A percentile compares a stretch with the other conserved stretches of the same genome.
Evolutionary conservation across 306 rosid species (phyloP).

Genomic region (Vicia sativa): DNA sequence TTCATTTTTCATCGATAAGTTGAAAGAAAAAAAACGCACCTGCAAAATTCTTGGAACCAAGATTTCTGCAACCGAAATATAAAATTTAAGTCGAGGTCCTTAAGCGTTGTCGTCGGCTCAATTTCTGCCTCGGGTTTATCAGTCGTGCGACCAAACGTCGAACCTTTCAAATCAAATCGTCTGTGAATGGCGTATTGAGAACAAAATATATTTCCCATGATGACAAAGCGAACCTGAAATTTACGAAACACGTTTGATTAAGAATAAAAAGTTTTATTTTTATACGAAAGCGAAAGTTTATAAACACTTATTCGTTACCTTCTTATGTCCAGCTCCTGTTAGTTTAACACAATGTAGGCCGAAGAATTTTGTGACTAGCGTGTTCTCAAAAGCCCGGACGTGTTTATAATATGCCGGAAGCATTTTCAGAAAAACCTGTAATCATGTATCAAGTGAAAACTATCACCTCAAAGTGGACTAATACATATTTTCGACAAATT

Average conservation of each 20-base stretch:
- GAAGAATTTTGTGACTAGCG: conserved; percentile 83
- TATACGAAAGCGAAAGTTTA: conserved; percentile 11
- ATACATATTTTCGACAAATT: neutral
- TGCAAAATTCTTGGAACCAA: conserved; percentile 87
- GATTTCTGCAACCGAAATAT: conserved; percentile 80
- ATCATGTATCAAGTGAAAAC: conserved; percentile 22
- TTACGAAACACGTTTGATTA: conserved; percentile 9
- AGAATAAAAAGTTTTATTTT: conserved; percentile 1
- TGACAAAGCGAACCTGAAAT: conserved; percentile 88
- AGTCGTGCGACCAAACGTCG: conserved; percentile 83
- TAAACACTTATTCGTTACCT: conserved; percentile 53
- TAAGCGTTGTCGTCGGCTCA: conserved; percentile 85
- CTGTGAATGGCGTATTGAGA: conserved; percentile 69
- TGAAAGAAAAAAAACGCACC: conserved; percentile 46
- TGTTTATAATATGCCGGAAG: conserved; percentile 95
- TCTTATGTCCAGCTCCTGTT: conserved; percentile 78
- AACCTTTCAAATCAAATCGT: conserved; percentile 93
- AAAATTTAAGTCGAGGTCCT: conserved; percentile 87
- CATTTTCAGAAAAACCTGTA: conserved; percentile 87
- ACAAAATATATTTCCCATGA: conserved; percentile 94
- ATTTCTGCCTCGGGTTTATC: conserved; percentile 78
- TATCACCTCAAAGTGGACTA: conserved; percentile 6
- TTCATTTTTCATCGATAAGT: conserved; percentile 1
- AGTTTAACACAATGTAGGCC: conserved; percentile 91
- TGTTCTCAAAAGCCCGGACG: conserved; percentile 80